Conservation (phyloP, 129 eudicot species). For the Ambrosia artemisiifolia region DNA sequence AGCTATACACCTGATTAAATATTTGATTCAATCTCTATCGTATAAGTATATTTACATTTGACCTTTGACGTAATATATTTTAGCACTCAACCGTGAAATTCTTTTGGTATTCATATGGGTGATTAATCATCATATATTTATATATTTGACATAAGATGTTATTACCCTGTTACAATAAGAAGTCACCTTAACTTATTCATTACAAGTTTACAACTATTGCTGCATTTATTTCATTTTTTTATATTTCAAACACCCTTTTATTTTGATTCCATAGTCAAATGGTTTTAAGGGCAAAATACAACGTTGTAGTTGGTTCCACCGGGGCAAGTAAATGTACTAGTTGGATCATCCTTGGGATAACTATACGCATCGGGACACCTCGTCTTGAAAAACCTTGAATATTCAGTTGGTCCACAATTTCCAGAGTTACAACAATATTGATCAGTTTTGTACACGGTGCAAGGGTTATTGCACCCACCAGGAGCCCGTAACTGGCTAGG, state of each 20-base stretch:
- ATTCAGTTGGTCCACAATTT: constrained; percentile 40
- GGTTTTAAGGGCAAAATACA: constrained; percentile 38
- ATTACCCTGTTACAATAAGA: neutral
- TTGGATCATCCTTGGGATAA: constrained; percentile 41
- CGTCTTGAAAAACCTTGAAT: constrained; percentile 43
- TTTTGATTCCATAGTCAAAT: neutral
- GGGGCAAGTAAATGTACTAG: constrained; percentile 49
- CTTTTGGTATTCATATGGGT: too few relatives aligned
- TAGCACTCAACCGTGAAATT: too few relatives aligned
- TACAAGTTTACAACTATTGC: neutral
- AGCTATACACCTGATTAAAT: too few relatives aligned
- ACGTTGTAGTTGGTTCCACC: constrained; percentile 47
- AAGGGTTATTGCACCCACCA: constrained; percentile 57
- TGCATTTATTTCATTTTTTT: neutral
- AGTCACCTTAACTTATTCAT: constrained; percentile 4
- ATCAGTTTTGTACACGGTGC: constrained; percentile 42
- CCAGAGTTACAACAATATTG: constrained; percentile 46
- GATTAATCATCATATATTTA: neutral
- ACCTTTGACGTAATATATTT: too few relatives aligned
- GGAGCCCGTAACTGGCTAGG: constrained; percentile 33
- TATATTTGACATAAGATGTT: neutral
- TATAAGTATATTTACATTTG: too few relatives aligned
- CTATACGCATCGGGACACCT: constrained; percentile 50
- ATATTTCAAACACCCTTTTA: neutral
- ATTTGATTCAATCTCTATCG: too few relatives aligned